Percentiles rank a stretch among this genome's conserved stretches.
phyloP scores from a whole-genome alignment of 805 yeast genomes.

The Debaryomyces hansenii region DNA sequence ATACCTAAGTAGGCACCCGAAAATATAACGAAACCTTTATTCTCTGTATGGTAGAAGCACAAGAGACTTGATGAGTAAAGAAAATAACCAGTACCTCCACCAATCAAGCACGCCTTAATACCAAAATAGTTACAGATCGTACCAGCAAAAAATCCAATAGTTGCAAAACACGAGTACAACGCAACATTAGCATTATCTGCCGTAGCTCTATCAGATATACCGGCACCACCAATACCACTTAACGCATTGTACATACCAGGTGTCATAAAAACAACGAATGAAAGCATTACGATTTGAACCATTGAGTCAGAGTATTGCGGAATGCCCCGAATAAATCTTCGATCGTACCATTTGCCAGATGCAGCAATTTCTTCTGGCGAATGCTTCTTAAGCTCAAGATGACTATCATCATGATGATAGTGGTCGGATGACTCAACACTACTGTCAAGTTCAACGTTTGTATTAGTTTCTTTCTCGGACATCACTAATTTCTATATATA shows the following conservation, averaged over 20 bases:
- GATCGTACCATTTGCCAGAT: slow-evolving; percentile 42
- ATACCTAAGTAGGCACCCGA: slow-evolving; percentile 59
- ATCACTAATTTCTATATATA: neutral
- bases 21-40: slow-evolving; percentile 52
- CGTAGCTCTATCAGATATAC: slow-evolving; percentile 38
- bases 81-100: slow-evolving; percentile 58
- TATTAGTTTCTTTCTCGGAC: slow-evolving; percentile 3
- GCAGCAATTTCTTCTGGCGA: slow-evolving; percentile 29
- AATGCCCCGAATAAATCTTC: slow-evolving; percentile 19
- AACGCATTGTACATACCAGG: slow-evolving; percentile 56
- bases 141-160: slow-evolving; percentile 60
- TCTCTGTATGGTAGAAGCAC: slow-evolving; percentile 45
- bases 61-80: slow-evolving; percentile 54
- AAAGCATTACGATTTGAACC: slow-evolving; percentile 45
- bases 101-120: slow-evolving; percentile 40
- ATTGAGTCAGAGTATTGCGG: slow-evolving; percentile 39
- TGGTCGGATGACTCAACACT: slow-evolving; percentile 1
- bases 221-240: slow-evolving; percentile 52
- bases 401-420: slow-evolving; percentile 7
- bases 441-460: slow-evolving; percentile 5
- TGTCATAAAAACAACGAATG: slow-evolving; percentile 49
- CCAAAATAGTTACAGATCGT: slow-evolving; percentile 53
- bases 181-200: slow-evolving; percentile 54
- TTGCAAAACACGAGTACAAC: slow-evolving; percentile 53
- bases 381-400: slow-evolving; percentile 22